Percentiles rank a stretch among this genome's conserved stretches.
Conservation (phyloP, 2,329 filamentous ascomycete species). For the Thermothelomyces thermophilus region DNA sequence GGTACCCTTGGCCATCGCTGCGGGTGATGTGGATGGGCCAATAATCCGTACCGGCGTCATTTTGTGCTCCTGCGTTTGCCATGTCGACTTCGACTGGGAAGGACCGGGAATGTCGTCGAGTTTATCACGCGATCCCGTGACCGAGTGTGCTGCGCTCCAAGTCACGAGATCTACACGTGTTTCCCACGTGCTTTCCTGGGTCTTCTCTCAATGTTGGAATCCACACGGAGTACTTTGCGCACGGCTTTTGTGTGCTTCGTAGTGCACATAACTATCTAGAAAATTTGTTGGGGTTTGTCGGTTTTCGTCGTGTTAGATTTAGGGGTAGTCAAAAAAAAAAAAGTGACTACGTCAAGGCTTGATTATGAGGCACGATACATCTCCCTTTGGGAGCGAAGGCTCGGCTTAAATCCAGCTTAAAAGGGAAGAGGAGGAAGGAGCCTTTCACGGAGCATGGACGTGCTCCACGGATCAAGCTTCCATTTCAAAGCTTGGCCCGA, state of each 20-base stretch:
- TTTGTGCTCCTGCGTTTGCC: constrained; percentile 11
- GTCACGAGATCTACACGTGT: background rate
- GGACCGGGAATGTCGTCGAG: background rate
- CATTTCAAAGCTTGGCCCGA: too few species aligned
- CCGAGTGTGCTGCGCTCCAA: background rate
- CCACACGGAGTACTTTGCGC: too few species aligned
- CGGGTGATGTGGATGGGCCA: constrained; percentile 36
- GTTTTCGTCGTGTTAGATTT: too few species aligned
- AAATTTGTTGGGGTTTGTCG: too few species aligned
- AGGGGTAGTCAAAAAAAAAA: too few species aligned
- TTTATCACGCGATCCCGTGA: background rate
- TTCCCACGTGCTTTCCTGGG: background rate
- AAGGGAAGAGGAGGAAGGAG: too few species aligned
- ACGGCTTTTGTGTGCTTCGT: background rate
- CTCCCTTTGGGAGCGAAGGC: too few species aligned
- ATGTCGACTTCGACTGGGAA: constrained; percentile 1
- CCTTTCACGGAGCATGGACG: too few species aligned
- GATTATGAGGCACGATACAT: too few species aligned
- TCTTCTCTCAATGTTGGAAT: background rate
- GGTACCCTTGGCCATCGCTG: constrained; percentile 38
- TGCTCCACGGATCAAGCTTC: too few species aligned
- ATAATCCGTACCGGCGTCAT: constrained; percentile 16
- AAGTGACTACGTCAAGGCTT: too few species aligned
- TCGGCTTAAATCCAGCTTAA: too few species aligned
- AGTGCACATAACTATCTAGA: background rate